These are phyloP conservation scores for Penicillium fimorum DNA, from an alignment of 495 filamentous ascomycete species.

Conservation along the genomic window DNA sequence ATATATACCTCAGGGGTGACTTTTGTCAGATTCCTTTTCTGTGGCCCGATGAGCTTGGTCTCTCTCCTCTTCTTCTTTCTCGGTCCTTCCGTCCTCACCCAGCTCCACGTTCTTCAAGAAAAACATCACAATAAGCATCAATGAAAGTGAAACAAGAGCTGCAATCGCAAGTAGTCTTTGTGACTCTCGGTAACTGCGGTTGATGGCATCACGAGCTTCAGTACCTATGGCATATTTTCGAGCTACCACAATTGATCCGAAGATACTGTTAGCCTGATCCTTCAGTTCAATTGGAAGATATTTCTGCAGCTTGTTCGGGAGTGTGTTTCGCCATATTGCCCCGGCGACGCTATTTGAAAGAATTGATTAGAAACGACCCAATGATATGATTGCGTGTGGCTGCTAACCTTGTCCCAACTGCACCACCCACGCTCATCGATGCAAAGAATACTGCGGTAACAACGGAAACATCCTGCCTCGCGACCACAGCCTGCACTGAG, in stretches of 20 bases:
- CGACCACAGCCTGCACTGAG: constrained; percentile 23
- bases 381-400: not conserved
- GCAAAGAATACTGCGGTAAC: constrained; percentile 29
- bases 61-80: not conserved
- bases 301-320: constrained; percentile 17
- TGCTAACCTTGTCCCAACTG: constrained; percentile 26
- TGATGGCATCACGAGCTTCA: constrained; percentile 19
- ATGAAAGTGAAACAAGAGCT: constrained; percentile 16
- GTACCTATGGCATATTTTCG: constrained; percentile 20
- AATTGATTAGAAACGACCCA: not conserved
- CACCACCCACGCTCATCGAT: constrained; percentile 27
- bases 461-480: constrained; percentile 25
- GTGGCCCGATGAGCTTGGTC: not conserved
- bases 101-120: constrained; percentile 24
- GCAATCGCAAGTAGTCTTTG: constrained; percentile 25
- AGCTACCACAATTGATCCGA: constrained; percentile 23
- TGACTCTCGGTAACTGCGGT: constrained; percentile 23
- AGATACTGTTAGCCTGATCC: constrained; percentile 21
- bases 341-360: constrained; percentile 20
- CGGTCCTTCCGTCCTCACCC: constrained; percentile 8
- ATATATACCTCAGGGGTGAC: not conserved
- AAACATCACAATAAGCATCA: constrained; percentile 26
- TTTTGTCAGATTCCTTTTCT: not conserved
- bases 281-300: constrained; percentile 24
- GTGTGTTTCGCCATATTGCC: constrained; percentile 29